A percentile compares a stretch with the other conserved stretches of the same genome.
These are phyloP conservation scores for Pistacia vera DNA, from an alignment of 345 rosid species.

Conservation along the genomic window DNA sequence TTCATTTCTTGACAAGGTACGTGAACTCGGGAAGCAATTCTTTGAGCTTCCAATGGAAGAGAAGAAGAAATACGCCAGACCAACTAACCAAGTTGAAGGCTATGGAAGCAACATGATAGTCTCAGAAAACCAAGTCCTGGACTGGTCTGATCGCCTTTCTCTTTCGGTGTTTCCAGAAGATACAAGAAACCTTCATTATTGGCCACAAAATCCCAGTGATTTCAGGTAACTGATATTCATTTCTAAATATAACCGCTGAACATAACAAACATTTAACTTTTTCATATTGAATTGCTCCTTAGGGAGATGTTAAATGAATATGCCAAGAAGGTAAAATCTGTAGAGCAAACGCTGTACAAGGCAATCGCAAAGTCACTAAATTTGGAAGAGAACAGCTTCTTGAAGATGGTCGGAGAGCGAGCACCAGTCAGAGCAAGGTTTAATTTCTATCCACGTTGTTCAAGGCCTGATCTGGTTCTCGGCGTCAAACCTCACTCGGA, in stretches of 20 bases:
- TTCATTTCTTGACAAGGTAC: conserved; percentile 29
- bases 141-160: conserved; percentile 44
- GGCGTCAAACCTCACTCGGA: conserved; percentile 55
- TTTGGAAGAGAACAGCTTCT: conserved; percentile 41
- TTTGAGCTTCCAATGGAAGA: conserved; percentile 34
- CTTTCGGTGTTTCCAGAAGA: conserved; percentile 32
- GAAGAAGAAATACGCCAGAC: conserved; percentile 34
- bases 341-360: conserved; percentile 36
- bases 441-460: conserved; percentile 54
- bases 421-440: conserved; percentile 38
- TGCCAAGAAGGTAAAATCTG: conserved; percentile 22
- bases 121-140: conserved; percentile 38
- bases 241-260: too few species aligned
- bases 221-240: conserved; percentile 27
- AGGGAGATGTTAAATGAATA: conserved; percentile 36
- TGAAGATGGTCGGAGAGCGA: conserved; percentile 36
- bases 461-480: conserved; percentile 39
- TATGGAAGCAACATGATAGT: conserved; percentile 39
- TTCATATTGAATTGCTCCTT: neutral
- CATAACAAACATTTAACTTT: neutral
- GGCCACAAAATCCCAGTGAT: conserved; percentile 36
- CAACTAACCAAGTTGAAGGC: conserved; percentile 33
- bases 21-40: conserved; percentile 28
- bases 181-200: conserved; percentile 21
- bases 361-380: conserved; percentile 33